These are phyloP conservation scores for Thoreauomyces humboldtii DNA, from an alignment of 192 early-diverging fungal genomes.

Conservation along the genomic window DNA sequence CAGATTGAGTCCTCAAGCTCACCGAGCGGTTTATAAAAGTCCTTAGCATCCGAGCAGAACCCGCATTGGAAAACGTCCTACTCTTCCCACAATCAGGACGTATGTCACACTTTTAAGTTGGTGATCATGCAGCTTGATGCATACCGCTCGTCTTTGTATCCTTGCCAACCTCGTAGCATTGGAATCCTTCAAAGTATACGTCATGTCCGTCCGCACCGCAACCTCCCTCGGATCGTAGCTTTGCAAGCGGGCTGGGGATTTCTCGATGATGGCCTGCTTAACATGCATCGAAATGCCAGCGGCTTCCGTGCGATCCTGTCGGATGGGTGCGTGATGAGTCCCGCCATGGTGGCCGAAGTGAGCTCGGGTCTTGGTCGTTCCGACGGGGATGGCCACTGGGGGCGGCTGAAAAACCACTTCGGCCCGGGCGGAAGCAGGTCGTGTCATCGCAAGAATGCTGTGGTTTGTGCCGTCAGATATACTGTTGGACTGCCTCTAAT, in stretches of 20 bases:
- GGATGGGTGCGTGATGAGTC: constrained; percentile 22
- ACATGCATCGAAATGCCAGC: constrained; percentile 26
- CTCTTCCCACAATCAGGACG: neutral
- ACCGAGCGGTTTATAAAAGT: constrained; percentile 50
- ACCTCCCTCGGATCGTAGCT: constrained; percentile 41
- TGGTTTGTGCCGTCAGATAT: no score
- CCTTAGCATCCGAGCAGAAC: constrained; percentile 52
- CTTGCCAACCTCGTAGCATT: constrained; percentile 24
- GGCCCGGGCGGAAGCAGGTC: neutral
- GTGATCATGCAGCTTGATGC: no score
- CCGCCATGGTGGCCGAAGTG: constrained; percentile 24
- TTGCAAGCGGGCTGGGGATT: constrained; percentile 22
- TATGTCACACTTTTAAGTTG: no score
- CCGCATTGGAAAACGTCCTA: constrained; percentile 42
- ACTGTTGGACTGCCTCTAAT: no score
- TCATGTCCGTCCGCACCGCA: constrained; percentile 34
- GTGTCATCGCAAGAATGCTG: no score
- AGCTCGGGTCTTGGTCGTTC: neutral
- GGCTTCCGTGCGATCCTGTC: constrained; percentile 20
- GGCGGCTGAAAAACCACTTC: neutral
- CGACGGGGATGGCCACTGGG: neutral
- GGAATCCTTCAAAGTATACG: constrained; percentile 26
- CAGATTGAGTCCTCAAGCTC: neutral
- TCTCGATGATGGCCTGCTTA: constrained; percentile 42
- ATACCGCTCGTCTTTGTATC: constrained; percentile 22